Base-by-base conservation (phyloP, 2,329 filamentous ascomycete genomes). In the Calonectria crousiana region DNA sequence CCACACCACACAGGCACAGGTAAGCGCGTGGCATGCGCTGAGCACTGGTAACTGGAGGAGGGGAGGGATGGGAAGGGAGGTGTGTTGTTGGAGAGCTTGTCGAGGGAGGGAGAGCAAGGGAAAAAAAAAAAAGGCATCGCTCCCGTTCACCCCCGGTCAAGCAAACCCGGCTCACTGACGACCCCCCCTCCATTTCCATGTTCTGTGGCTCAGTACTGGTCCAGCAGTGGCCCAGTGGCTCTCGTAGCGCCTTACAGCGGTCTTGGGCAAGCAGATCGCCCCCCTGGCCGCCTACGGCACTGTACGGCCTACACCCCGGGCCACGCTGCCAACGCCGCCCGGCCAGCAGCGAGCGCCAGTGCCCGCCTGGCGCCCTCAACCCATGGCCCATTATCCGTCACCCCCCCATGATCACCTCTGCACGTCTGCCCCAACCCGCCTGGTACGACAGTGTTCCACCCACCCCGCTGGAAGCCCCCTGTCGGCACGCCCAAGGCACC, bases 391-490 rank as follows among this genome's bases (percentile, higher is more conserved):
- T n/a, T 20, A 53, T 65, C 69, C 67, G 60, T 71, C 75, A 68
- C 41, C 60, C 72, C 70, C 73, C 75, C 75, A 80, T 78, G 77
- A 82, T 82, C 81, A 79, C 41, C 74, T 78, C 78, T 78, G 74
- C 74, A 65, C 72, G 74, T 74, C 72, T 74, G 69, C 72, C 51
- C 74, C 64, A 71, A 70, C 74, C 73, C 72, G 70, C 68, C 78
- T 80, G 78, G 83, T 83, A 79, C 79, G 78, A 84, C 83, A 52
- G 78, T 82, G 82, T 78, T 83, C 74, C 76, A 78, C 72, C 72
- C 81, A 82, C 82, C 76, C 82, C 80, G 76, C 76, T 76, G 52
- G 68, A 65, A 26, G 23, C 71, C 76, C 77, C 80, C 74, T 78
- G 79, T 75, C 67, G 66, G 66, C 77, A 79, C 78, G 77, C 81